Evolutionary conservation across 2,329 filamentous ascomycete species (phyloP), one percentile per base, ranked within the genome.

Genomic region (Ramularia endophylla): DNA sequence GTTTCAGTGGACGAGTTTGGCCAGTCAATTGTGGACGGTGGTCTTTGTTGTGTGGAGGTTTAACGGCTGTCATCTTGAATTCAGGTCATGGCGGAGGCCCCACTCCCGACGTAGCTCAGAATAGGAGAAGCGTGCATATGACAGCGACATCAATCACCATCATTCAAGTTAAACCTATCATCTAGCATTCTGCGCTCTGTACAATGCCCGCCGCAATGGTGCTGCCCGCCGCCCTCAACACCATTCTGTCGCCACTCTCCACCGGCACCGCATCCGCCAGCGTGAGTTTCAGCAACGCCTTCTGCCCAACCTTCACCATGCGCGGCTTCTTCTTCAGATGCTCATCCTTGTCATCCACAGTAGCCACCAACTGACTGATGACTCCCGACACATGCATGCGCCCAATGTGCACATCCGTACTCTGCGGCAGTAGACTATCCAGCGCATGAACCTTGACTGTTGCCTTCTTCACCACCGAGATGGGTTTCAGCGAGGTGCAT

Each of bases 161-260:
- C 12, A n/a, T 33, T 29, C 18, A 27, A 13, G 19, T 32, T 13
- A 27, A n/a, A 27, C n/a, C 27, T 30, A 15, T 8, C 16, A 16
- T 17, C 36, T 40, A 53, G 25, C 29, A 42, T 27, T 40, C 43
- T 9, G 48, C 41, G 5, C 40, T 41, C 35, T 52, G 89, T 54
- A 97, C 65, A 49, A 95, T 67, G 2, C 92, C 92, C 27, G 89
- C 88, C 8, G 87, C 92, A 44, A 97, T 76, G 2, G 92, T 97
- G 53, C 83, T 78, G 1, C 92, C 92, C 38, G 80, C 80, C 50
- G 80, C 80, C 46, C 92, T 74, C 38, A 98, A 66, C 19, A 97
- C 85, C 32, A 98, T 79, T 52, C 87, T 76, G 51, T 83, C 81
- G 0, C 85, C 86, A 12, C 76, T 74, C 64, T 95, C 92, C 34